Conservation (phyloP, 208 protist species). For the Naegleria gruberi region DNA sequence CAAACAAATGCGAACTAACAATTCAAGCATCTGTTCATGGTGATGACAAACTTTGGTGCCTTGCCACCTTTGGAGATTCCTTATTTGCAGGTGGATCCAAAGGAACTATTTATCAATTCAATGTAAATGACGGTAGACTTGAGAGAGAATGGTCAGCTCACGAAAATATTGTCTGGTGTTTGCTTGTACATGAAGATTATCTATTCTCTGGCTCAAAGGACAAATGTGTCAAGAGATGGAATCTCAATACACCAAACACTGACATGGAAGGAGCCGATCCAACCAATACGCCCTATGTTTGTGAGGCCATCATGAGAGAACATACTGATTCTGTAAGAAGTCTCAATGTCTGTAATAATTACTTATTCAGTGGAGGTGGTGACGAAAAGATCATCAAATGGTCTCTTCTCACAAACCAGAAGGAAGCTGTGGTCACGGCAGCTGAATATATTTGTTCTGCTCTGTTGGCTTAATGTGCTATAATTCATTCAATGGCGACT, state of each 20-base stretch:
- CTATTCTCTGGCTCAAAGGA: neutral
- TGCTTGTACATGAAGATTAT: neutral
- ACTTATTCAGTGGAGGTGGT: neutral
- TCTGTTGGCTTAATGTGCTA: neutral
- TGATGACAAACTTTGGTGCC: neutral
- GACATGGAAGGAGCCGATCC: neutral
- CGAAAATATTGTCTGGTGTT: neutral
- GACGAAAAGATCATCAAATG: neutral
- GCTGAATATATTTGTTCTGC: neutral
- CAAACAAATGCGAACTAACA: neutral
- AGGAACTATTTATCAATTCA: neutral
- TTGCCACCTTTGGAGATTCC: neutral
- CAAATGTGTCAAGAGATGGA: neutral
- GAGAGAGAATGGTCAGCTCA: neutral
- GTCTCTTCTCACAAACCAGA: neutral
- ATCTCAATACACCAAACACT: neutral
- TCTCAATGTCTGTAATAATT: conserved; percentile 4
- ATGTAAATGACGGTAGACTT: neutral
- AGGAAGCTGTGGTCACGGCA: neutral
- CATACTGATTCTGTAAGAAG: neutral
- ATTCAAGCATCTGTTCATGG: neutral
- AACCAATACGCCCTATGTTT: neutral
- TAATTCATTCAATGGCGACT: too few relatives aligned
- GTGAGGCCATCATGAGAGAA: neutral
- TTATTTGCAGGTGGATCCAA: neutral